Percentiles rank a stretch among this genome's conserved stretches.
Evolutionary conservation across 495 filamentous ascomycete genomes (phyloP).

Genomic region (Penicillium herquei): DNA sequence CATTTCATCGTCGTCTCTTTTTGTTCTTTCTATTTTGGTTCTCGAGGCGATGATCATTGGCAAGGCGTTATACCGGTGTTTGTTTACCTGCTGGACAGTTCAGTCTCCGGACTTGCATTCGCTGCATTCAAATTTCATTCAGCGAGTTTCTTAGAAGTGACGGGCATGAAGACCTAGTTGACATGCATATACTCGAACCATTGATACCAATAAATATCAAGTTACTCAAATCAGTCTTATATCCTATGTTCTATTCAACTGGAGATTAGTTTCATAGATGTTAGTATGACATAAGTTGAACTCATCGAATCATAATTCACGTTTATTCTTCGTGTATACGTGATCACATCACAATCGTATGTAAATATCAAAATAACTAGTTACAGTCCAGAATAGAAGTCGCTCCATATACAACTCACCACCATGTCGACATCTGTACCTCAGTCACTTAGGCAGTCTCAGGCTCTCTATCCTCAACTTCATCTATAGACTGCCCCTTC

Average conservation of each 20-base stretch:
- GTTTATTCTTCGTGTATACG: background rate
- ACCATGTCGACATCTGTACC: too few species aligned
- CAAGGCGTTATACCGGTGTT: constrained; percentile 14
- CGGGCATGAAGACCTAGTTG: background rate
- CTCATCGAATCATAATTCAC: background rate
- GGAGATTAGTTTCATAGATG: too few species aligned
- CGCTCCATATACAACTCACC: too few species aligned
- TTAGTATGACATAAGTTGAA: background rate
- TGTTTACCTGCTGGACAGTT: constrained; percentile 18
- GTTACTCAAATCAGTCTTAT: too few species aligned
- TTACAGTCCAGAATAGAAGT: background rate
- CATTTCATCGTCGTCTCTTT: background rate
- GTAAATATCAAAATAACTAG: background rate
- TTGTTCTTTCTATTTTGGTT: background rate
- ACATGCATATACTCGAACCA: too few species aligned
- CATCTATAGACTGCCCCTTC: background rate
- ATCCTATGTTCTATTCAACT: too few species aligned
- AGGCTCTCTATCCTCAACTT: background rate
- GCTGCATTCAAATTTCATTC: background rate
- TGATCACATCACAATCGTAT: background rate
- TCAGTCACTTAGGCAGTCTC: background rate
- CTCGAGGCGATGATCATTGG: constrained; percentile 10
- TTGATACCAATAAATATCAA: too few species aligned
- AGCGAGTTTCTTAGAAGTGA: background rate
- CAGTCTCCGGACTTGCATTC: background rate